phyloP scores from a whole-genome alignment of 2,329 filamentous ascomycete genomes.

The Ceratocystis lukuohia region DNA sequence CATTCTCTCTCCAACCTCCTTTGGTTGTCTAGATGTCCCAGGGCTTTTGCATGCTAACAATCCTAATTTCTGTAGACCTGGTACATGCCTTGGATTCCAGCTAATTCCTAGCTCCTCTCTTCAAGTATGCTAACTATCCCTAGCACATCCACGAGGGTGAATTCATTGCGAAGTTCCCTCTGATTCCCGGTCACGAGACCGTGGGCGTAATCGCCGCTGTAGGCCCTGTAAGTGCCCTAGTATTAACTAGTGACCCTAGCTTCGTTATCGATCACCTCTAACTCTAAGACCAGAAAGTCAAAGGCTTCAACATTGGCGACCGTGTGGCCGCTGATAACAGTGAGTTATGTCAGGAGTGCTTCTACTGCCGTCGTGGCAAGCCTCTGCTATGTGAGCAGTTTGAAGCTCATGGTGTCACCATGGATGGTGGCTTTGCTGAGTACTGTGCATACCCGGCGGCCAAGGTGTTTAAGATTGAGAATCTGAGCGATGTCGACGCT shows the following conservation, averaged over 20 bases:
- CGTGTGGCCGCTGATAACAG: slow-evolving; percentile 52
- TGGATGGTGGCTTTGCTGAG: slow-evolving; percentile 60
- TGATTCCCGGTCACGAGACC: slow-evolving; percentile 56
- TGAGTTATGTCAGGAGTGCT: slow-evolving; percentile 57
- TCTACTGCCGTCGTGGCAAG: slow-evolving; percentile 58
- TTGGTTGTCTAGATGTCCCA: neutral
- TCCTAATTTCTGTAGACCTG: slow-evolving; percentile 27
- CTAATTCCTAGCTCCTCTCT: neutral
- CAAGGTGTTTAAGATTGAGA: slow-evolving; percentile 51
- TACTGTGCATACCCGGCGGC: slow-evolving; percentile 43
- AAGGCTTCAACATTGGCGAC: slow-evolving; percentile 47
- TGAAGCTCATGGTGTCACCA: slow-evolving; percentile 51
- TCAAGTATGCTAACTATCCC: neutral
- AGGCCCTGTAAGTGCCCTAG: slow-evolving; percentile 28
- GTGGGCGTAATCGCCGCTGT: slow-evolving; percentile 49
- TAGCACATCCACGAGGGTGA: slow-evolving; percentile 54
- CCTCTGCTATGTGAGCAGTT: slow-evolving; percentile 56
- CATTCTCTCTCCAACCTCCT: neutral
- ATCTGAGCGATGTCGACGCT: slow-evolving; percentile 53
- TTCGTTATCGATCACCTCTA: neutral
- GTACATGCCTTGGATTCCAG: slow-evolving; percentile 23
- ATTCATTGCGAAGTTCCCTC: slow-evolving; percentile 49
- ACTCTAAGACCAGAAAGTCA: slow-evolving; percentile 34
- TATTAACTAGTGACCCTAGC: neutral
- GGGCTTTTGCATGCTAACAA: slow-evolving; percentile 9